Conservation (phyloP, 805 yeast species). For the Saccharomyces jurei region DNA sequence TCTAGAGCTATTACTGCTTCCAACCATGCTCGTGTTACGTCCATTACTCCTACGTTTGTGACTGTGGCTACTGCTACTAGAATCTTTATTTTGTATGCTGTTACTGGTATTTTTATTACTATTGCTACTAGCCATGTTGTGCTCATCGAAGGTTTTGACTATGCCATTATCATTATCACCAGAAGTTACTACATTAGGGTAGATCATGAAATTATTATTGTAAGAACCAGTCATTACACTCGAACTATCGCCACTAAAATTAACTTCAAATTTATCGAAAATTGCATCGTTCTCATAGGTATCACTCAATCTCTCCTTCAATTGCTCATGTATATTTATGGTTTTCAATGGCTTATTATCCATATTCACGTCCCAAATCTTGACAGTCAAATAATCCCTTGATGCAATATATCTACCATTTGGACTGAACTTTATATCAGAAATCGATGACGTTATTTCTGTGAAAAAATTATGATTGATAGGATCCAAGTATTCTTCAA, state of each 20-base stretch:
- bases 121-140: conserved; percentile 5
- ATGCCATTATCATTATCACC: conserved; percentile 14
- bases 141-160: conserved; percentile 11
- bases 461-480: conserved; percentile 91
- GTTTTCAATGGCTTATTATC: conserved; percentile 91
- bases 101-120: conserved; percentile 4
- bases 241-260: conserved; percentile 85
- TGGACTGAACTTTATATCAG: conserved; percentile 85
- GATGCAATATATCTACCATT: conserved; percentile 95
- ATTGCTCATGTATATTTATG: conserved; percentile 89
- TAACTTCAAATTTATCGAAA: conserved; percentile 96
- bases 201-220: conserved; percentile 93
- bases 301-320: conserved; percentile 88
- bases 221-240: conserved; percentile 95
- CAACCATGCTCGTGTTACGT: background rate
- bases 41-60: conserved; percentile 1
- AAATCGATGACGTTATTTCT: conserved; percentile 88
- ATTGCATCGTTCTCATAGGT: conserved; percentile 98
- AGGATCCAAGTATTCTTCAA: conserved; percentile 91
- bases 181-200: conserved; percentile 65
- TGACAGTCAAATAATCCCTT: conserved; percentile 94
- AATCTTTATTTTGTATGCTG: conserved; percentile 1
- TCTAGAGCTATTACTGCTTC: conserved; percentile 5
- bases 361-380: conserved; percentile 98
- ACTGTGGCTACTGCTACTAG: conserved; percentile 3